Evolutionary conservation across 305 asterid genomes (phyloP), one percentile per base, ranked within the genome.

Genomic region (Ilex paraguariensis): DNA sequence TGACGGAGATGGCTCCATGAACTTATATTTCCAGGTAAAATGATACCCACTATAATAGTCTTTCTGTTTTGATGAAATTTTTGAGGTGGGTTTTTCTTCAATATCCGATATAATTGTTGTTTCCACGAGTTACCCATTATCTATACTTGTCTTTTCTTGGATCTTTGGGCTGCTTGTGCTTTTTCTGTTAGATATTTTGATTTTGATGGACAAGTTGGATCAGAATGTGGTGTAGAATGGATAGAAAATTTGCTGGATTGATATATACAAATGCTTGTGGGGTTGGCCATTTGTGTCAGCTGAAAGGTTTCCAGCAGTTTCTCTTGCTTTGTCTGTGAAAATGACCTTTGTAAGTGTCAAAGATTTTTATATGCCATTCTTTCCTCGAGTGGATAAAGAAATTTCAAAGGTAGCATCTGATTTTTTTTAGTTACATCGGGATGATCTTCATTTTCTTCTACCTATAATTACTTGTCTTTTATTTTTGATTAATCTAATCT

Each of bases 181-280:
- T 13, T 10, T 46, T 46, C 52, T 46, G 10, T 46, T 46, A 55
- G 64, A 66, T 59, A 21, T 40, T 16, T 10, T 32, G 13, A 36
- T 30, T 30, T 5, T 40, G 54, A 15, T 12, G 44, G 16, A 39
- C 11, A 14, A 7, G 53, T 5, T 60, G 60, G 77, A 69, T 60
- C 51, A 72, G 74, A 66, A 70, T 68, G 66, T 62, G 70, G 70
- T 62, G 42, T 59, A 70, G 70, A 66, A 75, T 73, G 12, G 46
- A 40, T 51, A 55, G 68, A 65, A 57, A 60, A 36, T 72, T 59
- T 67, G 73, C 53, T 48, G 62, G 54, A 60, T 64, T 59, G 69
- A 51, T 66, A 63, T 53, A 13, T 66, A 54, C 49, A 59, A 59
- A 56, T 55, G 54, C 28, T 62, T 36, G 58, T 57, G 68, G 70